These are phyloP conservation scores for Rosa hybrid DNA, from an alignment of 331 rosid genomes.

Conservation along the genomic window DNA sequence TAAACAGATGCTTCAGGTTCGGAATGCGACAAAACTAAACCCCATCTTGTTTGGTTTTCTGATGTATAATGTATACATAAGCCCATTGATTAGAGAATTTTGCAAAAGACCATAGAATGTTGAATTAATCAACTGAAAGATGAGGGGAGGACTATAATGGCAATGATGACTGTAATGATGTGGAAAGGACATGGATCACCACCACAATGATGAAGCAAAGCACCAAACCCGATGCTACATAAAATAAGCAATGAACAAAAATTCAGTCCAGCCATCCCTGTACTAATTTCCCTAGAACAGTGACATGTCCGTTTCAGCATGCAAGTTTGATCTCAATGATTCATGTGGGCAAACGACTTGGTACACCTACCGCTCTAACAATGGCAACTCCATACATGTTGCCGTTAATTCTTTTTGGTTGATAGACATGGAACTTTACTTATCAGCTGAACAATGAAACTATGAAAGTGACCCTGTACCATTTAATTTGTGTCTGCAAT, in stretches of 20 bases:
- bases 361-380: neutral
- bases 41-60: neutral
- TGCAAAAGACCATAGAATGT: constrained; percentile 29
- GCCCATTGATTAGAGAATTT: constrained; percentile 32
- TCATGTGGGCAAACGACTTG: neutral
- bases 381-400: constrained; percentile 14
- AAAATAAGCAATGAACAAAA: neutral
- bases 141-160: constrained; percentile 14
- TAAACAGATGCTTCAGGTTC: neutral
- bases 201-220: constrained; percentile 8
- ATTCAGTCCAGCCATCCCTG: neutral
- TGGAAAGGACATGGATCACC: constrained; percentile 30
- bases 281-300: constrained; percentile 16
- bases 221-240: constrained; percentile 2
- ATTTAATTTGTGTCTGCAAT: constrained; percentile 5
- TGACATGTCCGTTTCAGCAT: constrained; percentile 38
- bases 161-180: constrained; percentile 43
- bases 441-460: constrained; percentile 18
- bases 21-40: too few species aligned
- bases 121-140: constrained; percentile 13
- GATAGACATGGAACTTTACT: constrained; percentile 12
- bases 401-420: constrained; percentile 16
- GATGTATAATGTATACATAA: neutral
- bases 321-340: constrained; percentile 34
- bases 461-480: constrained; percentile 20